Percentiles rank a stretch among this genome's conserved stretches.
Evolutionary conservation across 768 basidiomycete species (phyloP).

Genomic region (Zangia roseola): DNA sequence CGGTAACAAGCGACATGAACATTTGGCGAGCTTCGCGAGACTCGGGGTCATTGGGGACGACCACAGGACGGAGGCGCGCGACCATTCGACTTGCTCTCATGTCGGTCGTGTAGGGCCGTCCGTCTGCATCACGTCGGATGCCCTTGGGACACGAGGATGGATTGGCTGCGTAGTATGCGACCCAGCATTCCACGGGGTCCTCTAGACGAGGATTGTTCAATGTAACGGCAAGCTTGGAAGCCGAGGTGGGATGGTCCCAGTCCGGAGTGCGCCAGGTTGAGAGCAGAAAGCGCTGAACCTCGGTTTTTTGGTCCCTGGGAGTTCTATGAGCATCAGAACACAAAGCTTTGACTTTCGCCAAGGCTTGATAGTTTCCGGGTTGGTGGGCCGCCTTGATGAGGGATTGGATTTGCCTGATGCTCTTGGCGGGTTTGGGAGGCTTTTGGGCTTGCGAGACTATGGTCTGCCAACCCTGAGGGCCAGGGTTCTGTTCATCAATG

Average conservation of each 20-base stretch:
- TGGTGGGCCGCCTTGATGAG: slow-evolving; percentile 45
- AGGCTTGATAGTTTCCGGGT: slow-evolving; percentile 40
- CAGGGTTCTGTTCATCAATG: slow-evolving; percentile 18
- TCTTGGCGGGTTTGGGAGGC: slow-evolving; percentile 31
- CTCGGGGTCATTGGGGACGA: slow-evolving; percentile 32
- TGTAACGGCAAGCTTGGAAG: slow-evolving; percentile 18
- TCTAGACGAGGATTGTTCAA: slow-evolving; percentile 46
- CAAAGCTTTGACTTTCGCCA: slow-evolving; percentile 43
- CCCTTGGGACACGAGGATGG: slow-evolving; percentile 48
- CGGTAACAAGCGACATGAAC: slow-evolving; percentile 40
- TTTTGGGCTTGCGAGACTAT: slow-evolving; percentile 13
- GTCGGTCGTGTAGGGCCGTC: slow-evolving; percentile 40
- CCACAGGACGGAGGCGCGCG: slow-evolving; percentile 45
- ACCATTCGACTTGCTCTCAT: slow-evolving; percentile 48
- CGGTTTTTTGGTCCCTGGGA: slow-evolving; percentile 43
- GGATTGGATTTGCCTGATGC: slow-evolving; percentile 40
- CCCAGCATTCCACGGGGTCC: slow-evolving; percentile 47
- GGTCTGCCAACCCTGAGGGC: slow-evolving; percentile 26
- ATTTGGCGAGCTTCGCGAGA: slow-evolving; percentile 36
- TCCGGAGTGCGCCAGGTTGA: slow-evolving; percentile 46
- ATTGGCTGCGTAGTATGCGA: slow-evolving; percentile 43
- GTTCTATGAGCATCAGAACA: slow-evolving; percentile 46
- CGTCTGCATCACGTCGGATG: slow-evolving; percentile 40
- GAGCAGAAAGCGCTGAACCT: slow-evolving; percentile 42
- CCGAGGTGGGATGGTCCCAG: slow-evolving; percentile 25